Conservation (phyloP, 305 asterid species). For the Fraxinus sp. region DNA sequence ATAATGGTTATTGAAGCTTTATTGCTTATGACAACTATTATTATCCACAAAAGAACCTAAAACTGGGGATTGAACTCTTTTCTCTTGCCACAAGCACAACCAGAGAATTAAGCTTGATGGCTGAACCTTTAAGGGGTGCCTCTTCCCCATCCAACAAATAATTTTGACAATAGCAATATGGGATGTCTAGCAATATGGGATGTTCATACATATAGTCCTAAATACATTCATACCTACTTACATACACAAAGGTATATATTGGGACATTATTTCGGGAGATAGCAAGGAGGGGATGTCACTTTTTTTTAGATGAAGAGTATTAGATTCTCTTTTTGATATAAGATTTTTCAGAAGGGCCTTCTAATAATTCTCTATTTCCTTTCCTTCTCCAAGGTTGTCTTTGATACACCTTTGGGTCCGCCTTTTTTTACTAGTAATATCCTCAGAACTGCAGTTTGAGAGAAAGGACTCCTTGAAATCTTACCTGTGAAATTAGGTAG, state of each 20-base stretch:
- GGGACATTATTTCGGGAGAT: not conserved
- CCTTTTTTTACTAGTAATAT: not conserved
- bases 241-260: not conserved
- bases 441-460: not conserved
- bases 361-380: not conserved
- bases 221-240: not conserved
- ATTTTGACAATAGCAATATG: not conserved
- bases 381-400: not conserved
- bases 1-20: not conserved
- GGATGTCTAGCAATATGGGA: not conserved
- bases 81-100: not conserved
- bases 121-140: not conserved
- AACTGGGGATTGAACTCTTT: not conserved
- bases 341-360: not conserved
- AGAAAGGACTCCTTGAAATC: not conserved
- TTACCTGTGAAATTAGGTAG: not conserved
- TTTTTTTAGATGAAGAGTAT: not conserved
- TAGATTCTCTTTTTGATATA: not conserved
- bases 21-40: not conserved
- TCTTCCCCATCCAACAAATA: not conserved
- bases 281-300: not conserved
- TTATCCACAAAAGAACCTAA: not conserved
- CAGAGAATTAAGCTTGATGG: not conserved
- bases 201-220: not conserved
- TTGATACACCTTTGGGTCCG: not conserved